A percentile compares a stretch with the other conserved stretches of the same genome.
Evolutionary conservation across 1,139 yeast genomes (phyloP).

Genomic region (Kurtzmaniella quercitrusa): DNA sequence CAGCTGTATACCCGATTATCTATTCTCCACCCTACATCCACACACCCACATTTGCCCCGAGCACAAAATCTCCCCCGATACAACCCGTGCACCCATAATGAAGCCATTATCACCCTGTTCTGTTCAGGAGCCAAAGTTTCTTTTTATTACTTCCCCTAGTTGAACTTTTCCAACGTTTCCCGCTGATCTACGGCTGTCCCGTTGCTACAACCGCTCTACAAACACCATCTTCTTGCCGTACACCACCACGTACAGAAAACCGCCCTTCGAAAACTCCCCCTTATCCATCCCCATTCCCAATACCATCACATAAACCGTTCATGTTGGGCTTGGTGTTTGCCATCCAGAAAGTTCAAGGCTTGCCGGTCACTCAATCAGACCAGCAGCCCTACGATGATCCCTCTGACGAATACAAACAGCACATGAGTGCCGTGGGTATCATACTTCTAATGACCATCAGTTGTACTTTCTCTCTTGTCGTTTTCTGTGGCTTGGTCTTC

Average conservation of each 20-base stretch:
- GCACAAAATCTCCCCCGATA: too few relatives aligned
- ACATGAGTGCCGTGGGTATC: neutral
- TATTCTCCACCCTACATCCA: neutral
- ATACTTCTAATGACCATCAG: neutral
- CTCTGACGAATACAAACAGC: slow-evolving; percentile 1
- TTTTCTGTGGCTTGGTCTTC: slow-evolving; percentile 1
- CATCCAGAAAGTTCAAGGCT: neutral
- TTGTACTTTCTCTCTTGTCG: neutral
- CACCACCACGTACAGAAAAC: too few relatives aligned
- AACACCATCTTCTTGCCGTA: too few relatives aligned
- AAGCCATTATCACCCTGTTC: neutral
- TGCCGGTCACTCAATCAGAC: neutral
- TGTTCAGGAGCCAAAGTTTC: neutral
- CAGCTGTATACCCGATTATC: too few relatives aligned
- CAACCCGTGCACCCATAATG: neutral
- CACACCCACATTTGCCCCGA: neutral
- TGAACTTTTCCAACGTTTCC: neutral
- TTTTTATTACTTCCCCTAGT: neutral
- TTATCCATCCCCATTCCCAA: too few relatives aligned
- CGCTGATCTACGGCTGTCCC: neutral
- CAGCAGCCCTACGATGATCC: neutral
- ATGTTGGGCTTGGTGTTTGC: slow-evolving; percentile 1
- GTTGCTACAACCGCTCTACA: too few relatives aligned
- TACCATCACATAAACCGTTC: neutral
- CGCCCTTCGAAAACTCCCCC: too few relatives aligned